Conservation (phyloP, 495 filamentous ascomycete genomes). For the Podospora comata region DNA sequence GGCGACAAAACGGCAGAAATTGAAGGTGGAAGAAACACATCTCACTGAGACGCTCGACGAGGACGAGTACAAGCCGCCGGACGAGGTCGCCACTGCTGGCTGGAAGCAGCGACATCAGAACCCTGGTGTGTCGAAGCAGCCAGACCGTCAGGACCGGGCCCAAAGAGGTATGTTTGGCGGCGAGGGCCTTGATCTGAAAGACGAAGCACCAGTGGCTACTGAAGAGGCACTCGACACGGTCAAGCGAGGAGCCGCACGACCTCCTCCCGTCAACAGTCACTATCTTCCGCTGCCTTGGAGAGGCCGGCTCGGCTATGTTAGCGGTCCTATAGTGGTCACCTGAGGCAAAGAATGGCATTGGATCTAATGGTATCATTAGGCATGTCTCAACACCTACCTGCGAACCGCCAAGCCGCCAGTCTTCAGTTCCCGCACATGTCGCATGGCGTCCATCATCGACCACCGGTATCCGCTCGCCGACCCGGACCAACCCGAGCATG, state of each 20-base stretch:
- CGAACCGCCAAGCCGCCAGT: constrained; percentile 80
- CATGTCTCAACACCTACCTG: constrained; percentile 90
- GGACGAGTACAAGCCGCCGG: not conserved
- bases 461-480: constrained; percentile 78
- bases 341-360: not conserved
- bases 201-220: constrained; percentile 6
- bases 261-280: constrained; percentile 78
- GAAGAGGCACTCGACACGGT: constrained; percentile 39
- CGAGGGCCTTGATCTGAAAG: not conserved
- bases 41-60: not conserved
- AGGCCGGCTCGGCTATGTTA: constrained; percentile 85
- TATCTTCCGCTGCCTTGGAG: constrained; percentile 92
- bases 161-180: not conserved
- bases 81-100: not conserved
- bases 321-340: constrained; percentile 26
- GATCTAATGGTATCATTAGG: constrained; percentile 26
- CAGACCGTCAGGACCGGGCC: not conserved
- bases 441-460: constrained; percentile 85
- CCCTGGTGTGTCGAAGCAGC: not conserved
- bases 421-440: constrained; percentile 88
- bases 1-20: constrained; percentile 32
- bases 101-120: not conserved
- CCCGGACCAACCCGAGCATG: constrained; percentile 70
- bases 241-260: constrained; percentile 49
- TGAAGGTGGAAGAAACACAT: constrained; percentile 25